Percentiles rank a stretch among this genome's conserved stretches.
Conservation (phyloP, 805 yeast species). For the Starmerella khaoyaiensis region DNA sequence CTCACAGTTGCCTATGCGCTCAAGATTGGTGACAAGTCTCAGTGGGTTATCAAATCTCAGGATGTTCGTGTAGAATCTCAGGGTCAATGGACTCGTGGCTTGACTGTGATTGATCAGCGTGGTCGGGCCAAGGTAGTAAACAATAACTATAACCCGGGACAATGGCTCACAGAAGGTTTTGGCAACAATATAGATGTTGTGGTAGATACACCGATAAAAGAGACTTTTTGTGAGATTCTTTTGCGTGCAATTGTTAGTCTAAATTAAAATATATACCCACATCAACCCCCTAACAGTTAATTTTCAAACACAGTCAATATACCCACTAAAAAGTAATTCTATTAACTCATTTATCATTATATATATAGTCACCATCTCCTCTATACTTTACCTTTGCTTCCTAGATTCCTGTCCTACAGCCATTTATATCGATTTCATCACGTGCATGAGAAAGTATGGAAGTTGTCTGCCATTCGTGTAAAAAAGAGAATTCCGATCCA, state of each 20-base stretch:
- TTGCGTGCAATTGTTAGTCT: constrained; percentile 7
- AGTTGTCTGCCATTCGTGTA: constrained; percentile 30
- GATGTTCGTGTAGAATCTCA: constrained; percentile 31
- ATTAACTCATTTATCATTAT: too few relatives aligned
- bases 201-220: constrained; percentile 17
- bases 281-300: too few relatives aligned
- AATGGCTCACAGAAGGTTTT: constrained; percentile 21
- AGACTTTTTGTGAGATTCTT: constrained; percentile 10
- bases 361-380: too few relatives aligned
- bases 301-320: too few relatives aligned
- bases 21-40: constrained; percentile 1
- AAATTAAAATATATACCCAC: too few relatives aligned
- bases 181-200: constrained; percentile 21
- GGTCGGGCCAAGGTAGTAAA: constrained; percentile 21
- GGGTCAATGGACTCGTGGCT: constrained; percentile 32
- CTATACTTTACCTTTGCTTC: too few relatives aligned
- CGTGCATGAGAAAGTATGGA: too few relatives aligned
- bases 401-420: too few relatives aligned
- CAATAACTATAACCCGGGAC: constrained; percentile 20
- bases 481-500: constrained; percentile 29
- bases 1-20: constrained; percentile 28
- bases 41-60: constrained; percentile 18
- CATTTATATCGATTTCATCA: too few relatives aligned
- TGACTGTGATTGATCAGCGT: constrained; percentile 29
- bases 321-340: too few relatives aligned